These are phyloP conservation scores for Byssochlamys sp. DNA, from an alignment of 2,329 filamentous ascomycete genomes.

Conservation along the genomic window DNA sequence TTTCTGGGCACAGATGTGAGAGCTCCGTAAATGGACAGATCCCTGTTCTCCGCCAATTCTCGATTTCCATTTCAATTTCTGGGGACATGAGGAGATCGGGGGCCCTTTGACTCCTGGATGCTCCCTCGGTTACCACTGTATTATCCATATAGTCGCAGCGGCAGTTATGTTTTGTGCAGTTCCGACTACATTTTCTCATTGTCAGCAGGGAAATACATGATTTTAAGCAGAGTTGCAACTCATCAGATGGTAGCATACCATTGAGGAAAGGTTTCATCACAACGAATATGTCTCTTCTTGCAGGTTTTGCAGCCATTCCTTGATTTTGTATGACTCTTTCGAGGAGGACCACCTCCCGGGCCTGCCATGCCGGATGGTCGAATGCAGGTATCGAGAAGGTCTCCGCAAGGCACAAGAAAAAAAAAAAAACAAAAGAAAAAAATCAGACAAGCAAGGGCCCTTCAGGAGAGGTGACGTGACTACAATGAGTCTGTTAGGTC, in stretches of 20 bases:
- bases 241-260: slow-evolving; percentile 52
- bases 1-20: slow-evolving; percentile 60
- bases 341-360: slow-evolving; percentile 84
- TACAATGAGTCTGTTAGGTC: neutral
- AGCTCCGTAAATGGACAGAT: slow-evolving; percentile 78
- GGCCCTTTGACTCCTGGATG: slow-evolving; percentile 41
- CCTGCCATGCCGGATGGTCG: slow-evolving; percentile 59
- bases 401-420: neutral
- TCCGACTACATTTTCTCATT: slow-evolving; percentile 53
- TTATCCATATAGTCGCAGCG: slow-evolving; percentile 95
- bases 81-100: slow-evolving; percentile 72
- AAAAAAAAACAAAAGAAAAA: neutral
- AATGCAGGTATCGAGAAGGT: slow-evolving; percentile 1
- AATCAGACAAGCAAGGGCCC: neutral
- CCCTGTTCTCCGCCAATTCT: slow-evolving; percentile 73
- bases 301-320: slow-evolving; percentile 97
- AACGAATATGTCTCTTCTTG: slow-evolving; percentile 93
- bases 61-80: slow-evolving; percentile 70
- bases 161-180: slow-evolving; percentile 98
- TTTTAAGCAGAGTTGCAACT: neutral
- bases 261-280: slow-evolving; percentile 95
- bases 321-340: slow-evolving; percentile 92
- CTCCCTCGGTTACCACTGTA: slow-evolving; percentile 51
- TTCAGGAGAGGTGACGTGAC: neutral
- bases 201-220: neutral